These are phyloP conservation scores for Echinosophora koreensis DNA, from an alignment of 306 rosid species.

Conservation along the genomic window DNA sequence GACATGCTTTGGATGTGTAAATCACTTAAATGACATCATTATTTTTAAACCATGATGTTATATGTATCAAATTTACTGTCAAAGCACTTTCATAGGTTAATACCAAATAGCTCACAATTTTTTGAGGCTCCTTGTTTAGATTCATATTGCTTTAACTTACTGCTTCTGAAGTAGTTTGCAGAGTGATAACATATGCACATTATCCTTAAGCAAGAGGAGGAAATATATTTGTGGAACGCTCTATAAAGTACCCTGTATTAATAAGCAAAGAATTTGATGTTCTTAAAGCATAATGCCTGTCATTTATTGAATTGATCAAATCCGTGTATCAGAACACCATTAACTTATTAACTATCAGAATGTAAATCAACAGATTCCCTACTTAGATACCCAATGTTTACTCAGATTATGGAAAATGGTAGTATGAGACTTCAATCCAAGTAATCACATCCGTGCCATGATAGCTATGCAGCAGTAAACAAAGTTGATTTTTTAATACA, in stretches of 20 bases:
- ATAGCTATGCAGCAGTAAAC: neutral
- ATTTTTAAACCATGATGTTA: neutral
- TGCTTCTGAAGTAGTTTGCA: neutral
- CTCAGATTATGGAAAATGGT: neutral
- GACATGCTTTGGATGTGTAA: constrained; percentile 35
- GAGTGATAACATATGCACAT: neutral
- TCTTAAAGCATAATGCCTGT: neutral
- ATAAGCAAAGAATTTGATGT: neutral
- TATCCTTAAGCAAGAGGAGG: neutral
- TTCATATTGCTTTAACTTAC: neutral
- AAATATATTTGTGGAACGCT: neutral
- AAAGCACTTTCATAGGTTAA: neutral
- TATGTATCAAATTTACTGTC: neutral
- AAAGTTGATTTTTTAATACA: constrained; percentile 1
- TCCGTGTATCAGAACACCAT: neutral
- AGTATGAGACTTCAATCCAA: neutral
- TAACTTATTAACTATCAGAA: neutral
- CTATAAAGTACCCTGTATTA: neutral
- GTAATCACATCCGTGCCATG: neutral
- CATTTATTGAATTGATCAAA: constrained; percentile 13
- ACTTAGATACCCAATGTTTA: constrained; percentile 1
- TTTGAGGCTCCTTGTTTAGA: neutral
- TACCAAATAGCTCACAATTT: neutral
- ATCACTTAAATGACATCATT: neutral
- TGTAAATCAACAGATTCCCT: neutral